Conservation (phyloP, 345 rosid genomes). For the Moringa oleifera region DNA sequence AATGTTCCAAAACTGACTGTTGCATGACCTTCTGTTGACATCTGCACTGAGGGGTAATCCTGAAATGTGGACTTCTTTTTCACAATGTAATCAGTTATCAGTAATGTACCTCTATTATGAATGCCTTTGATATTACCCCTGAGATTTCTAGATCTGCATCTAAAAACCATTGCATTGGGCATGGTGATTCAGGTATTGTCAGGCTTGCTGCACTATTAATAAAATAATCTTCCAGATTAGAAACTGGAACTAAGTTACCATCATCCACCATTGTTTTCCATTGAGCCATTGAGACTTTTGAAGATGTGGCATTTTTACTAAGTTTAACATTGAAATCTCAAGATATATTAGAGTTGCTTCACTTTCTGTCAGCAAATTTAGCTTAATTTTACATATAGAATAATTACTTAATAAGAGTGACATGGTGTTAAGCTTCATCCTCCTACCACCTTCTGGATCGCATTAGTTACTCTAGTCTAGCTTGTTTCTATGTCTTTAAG, state of each 20-base stretch:
- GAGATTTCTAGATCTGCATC: not conserved
- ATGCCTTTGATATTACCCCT: not conserved
- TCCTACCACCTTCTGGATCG: not conserved
- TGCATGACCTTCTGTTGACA: not conserved
- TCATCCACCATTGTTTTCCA: not conserved
- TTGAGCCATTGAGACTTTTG: too few relatives aligned
- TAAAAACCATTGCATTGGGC: not conserved
- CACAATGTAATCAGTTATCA: not conserved
- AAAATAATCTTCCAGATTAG: not conserved
- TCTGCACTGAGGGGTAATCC: not conserved
- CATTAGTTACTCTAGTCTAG: too few relatives aligned
- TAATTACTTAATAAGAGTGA: not conserved
- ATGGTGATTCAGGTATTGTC: not conserved
- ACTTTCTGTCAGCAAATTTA: too few relatives aligned
- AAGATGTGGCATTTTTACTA: not conserved
- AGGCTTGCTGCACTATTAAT: not conserved
- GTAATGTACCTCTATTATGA: not conserved
- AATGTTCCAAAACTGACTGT: not conserved
- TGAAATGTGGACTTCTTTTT: slow-evolving; percentile 1
- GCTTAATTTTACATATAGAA: not conserved
- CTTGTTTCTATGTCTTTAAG: too few relatives aligned
- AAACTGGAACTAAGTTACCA: not conserved
- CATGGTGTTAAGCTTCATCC: not conserved
- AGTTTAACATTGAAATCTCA: not conserved
- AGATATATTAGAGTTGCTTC: not conserved